Evolutionary conservation across 2,329 filamentous ascomycete species (phyloP), one percentile per base, ranked within the genome.

Genomic region (Niveomyces coronatus): DNA sequence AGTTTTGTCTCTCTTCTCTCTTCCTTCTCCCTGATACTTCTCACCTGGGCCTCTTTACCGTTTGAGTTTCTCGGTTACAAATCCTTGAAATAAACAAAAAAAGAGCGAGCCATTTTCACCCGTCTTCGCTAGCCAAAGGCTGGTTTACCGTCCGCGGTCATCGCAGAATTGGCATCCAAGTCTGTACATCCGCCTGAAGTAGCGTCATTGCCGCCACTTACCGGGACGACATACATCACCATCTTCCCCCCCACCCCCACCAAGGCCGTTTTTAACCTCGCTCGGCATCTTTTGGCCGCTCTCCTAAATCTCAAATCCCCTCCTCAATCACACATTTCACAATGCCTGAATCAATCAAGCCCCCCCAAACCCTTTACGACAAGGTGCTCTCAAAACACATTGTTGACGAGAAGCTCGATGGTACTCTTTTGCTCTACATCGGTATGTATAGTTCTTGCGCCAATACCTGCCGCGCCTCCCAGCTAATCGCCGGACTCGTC

Each of bases 361-460:
- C 70, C 47, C 85, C 85, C 39, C 80, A 80, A 64, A 94, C 88
- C 52, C 74, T 95, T 56, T 96, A 96, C 67, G 89, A 96, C 74
- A 96, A 96, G 79, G 88, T 96, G 63, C 82, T 96, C 54, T 77
- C 85, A 53, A 82, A 82, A 67, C 91, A 98, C 62, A 82, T 96
- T 53, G 88, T 98, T 56, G 85, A 95, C 55, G 84, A 94, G 75
- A 85, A 88, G 72, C 76, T 86, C 40, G 89, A 96, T 64, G 89
- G 89, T 63, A 95, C 88, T 42, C 71, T 93, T 53, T 68, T 94
- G 47, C 72, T 96, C 43, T 96, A 96, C 61, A 96, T 96, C 57
- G 86, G 86, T 87, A 69, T 50, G 76, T 60, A 18, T 31, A 13
- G n/a, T n/a, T 32, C 24, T 16, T 18, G 17, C 23, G 14, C 24